Base-by-base conservation (phyloP, 2,329 filamentous ascomycete species). In the Aspergillus versicolor region DNA sequence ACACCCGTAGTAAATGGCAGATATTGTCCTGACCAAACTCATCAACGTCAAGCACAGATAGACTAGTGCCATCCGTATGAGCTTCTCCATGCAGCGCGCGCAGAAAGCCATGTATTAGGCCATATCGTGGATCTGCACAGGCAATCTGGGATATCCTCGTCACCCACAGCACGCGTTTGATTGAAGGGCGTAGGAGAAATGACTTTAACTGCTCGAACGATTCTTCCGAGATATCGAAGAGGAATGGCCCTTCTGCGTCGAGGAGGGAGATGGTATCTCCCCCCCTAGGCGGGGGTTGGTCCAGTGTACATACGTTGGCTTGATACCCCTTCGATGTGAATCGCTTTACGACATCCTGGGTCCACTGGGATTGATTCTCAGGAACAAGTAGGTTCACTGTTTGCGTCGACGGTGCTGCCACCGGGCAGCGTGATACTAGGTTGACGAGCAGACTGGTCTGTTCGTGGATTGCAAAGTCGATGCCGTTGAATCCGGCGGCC, bases 1-100 rank as follows among this genome's bases (percentile, higher is more conserved):
- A 19, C 2, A 52, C 49, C 9, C 22, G 8, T 1, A 34, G 0
- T 8, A 44, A 6, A 17, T 17, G 13, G 6, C 5, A 3, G 2
- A 44, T 13, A 0, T 17, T 17, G 11, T 34, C 15, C 6, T 24
- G 13, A 12, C 56, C 47, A 24, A 55, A 49, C 19, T 49, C 27
- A 7, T 66, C 55, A 11, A 71, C 68, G 7, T 70, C 63, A 11
- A 71, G 60, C 46, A 66, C 65, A 6, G 67, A 63, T 60, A 12
- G 60, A 51, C 15, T 53, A 37, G 8, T 41, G 40, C 15, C 51
- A 32, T n/a, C 47, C 17, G 4, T 42, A 48, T 5, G 21, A 4
- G 17, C 15, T 44, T 52, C 49, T 1, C 13, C 17, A 21, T 37
- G 22, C 1, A 44, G n/a, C 1, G 40, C 27, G 0, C 60, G 46